Evolutionary conservation across 768 basidiomycete species (phyloP).

Genomic region (Phanerodontia chrysosporium): DNA sequence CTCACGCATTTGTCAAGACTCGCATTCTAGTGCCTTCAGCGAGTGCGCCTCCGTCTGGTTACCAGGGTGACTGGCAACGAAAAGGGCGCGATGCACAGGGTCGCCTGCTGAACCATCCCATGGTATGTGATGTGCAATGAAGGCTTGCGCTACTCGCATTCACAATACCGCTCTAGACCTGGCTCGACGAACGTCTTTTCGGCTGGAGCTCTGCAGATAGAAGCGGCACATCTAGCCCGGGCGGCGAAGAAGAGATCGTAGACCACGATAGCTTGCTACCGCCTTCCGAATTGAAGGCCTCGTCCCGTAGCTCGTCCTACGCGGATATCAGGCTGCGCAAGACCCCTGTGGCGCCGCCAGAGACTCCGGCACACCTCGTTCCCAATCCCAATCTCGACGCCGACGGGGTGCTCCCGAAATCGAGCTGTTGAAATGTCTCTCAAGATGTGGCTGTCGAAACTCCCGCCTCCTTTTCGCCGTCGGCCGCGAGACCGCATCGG

Average conservation of each 20-base stretch:
- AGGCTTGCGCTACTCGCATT: not conserved
- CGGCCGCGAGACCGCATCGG: not conserved
- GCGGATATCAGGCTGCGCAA: constrained; percentile 49
- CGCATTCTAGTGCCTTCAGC: constrained; percentile 79
- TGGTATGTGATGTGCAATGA: constrained; percentile 45
- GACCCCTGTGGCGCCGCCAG: constrained; percentile 21
- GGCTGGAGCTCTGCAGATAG: constrained; percentile 71
- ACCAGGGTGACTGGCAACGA: constrained; percentile 68
- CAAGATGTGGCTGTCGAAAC: not conserved
- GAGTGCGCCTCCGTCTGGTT: constrained; percentile 68
- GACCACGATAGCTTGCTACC: constrained; percentile 86
- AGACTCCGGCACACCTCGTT: constrained; percentile 73
- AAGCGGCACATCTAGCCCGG: constrained; percentile 65
- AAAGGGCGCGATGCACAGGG: constrained; percentile 81
- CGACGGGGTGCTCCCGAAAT: constrained; percentile 33
- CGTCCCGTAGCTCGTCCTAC: constrained; percentile 33
- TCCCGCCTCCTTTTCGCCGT: not conserved
- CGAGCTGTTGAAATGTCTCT: not conserved
- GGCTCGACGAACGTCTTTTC: constrained; percentile 92
- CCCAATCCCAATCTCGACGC: constrained; percentile 32
- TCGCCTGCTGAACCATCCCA: constrained; percentile 81
- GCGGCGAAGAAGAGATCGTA: constrained; percentile 65
- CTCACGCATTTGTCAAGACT: constrained; percentile 50
- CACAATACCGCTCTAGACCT: constrained; percentile 41
- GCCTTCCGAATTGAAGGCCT: constrained; percentile 51